Conservation (phyloP, 805 yeast genomes). For the Candida palmyrensis region DNA sequence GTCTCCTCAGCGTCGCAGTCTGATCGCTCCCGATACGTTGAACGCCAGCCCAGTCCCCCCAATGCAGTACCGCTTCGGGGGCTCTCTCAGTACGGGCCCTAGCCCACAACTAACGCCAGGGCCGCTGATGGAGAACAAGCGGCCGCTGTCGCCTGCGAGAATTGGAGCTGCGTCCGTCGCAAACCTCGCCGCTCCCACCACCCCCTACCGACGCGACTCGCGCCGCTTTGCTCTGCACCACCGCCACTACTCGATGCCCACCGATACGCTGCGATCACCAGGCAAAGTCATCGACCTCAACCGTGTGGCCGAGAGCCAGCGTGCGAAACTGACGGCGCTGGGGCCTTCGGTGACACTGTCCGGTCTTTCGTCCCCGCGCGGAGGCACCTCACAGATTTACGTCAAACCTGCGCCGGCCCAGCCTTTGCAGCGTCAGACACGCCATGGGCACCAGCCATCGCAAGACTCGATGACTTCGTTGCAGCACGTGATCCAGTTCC, state of each 20-base stretch:
- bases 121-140: slow-evolving; percentile 13
- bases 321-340: slow-evolving; percentile 3
- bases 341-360: too few species aligned
- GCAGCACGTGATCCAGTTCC: slow-evolving; percentile 51
- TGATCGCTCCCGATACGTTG: slow-evolving; percentile 12
- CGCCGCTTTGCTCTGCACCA: slow-evolving; percentile 25
- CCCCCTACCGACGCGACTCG: slow-evolving; percentile 23
- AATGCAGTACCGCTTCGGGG: slow-evolving; percentile 31
- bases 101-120: too few species aligned
- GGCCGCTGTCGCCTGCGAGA: slow-evolving; percentile 63
- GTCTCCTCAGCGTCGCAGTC: slow-evolving; percentile 1
- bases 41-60: slow-evolving; percentile 31
- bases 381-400: slow-evolving; percentile 32
- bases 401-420: slow-evolving; percentile 40
- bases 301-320: slow-evolving; percentile 4
- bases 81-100: slow-evolving; percentile 11
- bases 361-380: slow-evolving; percentile 13
- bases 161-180: slow-evolving; percentile 73
- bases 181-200: slow-evolving; percentile 30
- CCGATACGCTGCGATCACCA: slow-evolving; percentile 13
- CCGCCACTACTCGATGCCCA: slow-evolving; percentile 41
- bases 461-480: slow-evolving; percentile 43
- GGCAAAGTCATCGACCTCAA: slow-evolving; percentile 4
- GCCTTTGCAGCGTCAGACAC: slow-evolving; percentile 30
- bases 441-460: slow-evolving; percentile 26